Evolutionary conservation across 176 grass and related monocot genomes (phyloP), one percentile per base, ranked within the genome.

Genomic region (Phoenix dactylifera): DNA sequence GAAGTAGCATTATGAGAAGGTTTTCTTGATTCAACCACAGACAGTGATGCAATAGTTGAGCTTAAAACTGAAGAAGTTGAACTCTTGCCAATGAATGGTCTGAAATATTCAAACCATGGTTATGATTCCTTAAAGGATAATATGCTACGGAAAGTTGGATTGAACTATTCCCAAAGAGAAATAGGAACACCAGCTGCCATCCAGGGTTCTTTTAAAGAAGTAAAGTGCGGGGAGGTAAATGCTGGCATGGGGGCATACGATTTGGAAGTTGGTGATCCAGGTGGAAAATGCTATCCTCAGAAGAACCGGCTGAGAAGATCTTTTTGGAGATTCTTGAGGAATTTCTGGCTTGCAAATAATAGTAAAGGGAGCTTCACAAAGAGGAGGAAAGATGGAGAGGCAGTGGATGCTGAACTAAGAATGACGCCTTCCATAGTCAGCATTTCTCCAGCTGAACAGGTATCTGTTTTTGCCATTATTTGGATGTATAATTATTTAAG

Each of bases 351-450:
- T 69, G 63, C 29, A 54, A 95, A 79, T 48, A 79, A 65, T 62
- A 75, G 58, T 5, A 73, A 22, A 23, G 75, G 82, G 70, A 89
- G 76, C 69, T 83, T 89, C 29, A 95, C 85, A 57, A 95, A 89
- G 71, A 85, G 81, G 66, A 83, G 70, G 66, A 95, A 95, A 68
- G 89, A 89, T 79, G 89, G 89, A 22, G 89, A 95, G 72, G 68
- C 64, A 75, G 60, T 67, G 75, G 62, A 62, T 72, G 30, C 60
- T 60, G 25, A 39, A 60, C 71, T 50, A 61, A 72, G 59, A 44
- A 60, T 67, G 49, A 24, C 77, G 61, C 66, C 63, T 76, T 68
- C 67, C 1, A 72, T 76, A 28, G 72, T 68, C 67, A 32, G 18
- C 18, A 19, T 66, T 26, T 55, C 63, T 67, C 30, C 74, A 58